A percentile compares a stretch with the other conserved stretches of the same genome.
phyloP scores from a whole-genome alignment of 208 protist genomes.

The Herpetomonas tarakana region DNA sequence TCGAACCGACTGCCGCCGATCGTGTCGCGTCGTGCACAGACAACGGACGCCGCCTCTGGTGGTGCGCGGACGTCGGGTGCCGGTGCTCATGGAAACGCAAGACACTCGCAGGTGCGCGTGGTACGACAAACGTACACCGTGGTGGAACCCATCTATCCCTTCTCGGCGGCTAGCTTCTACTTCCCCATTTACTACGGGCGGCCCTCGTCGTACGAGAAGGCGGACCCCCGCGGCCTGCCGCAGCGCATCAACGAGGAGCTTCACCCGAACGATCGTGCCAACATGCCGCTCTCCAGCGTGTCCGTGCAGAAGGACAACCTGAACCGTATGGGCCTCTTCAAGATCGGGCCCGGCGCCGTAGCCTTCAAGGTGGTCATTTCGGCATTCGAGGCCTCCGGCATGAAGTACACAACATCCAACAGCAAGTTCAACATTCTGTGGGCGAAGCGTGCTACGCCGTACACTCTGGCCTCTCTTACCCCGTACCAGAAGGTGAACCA shows the following conservation, averaged over 20 bases:
- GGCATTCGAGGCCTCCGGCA: conserved; percentile 78
- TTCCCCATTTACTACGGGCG: conserved; percentile 69
- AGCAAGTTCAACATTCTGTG: conserved; percentile 89
- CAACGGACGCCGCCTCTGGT: too few species aligned
- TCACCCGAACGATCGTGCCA: conserved; percentile 56
- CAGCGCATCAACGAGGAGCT: conserved; percentile 64
- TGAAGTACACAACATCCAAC: conserved; percentile 85
- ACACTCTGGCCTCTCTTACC: conserved; percentile 70
- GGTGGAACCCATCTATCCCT: conserved; percentile 51
- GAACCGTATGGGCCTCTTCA: conserved; percentile 85
- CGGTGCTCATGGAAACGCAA: too few species aligned
- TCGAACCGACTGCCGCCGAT: background rate
- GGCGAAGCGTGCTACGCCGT: conserved; percentile 84
- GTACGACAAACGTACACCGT: conserved; percentile 38
- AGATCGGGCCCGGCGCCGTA: conserved; percentile 89
- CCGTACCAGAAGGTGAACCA: conserved; percentile 92
- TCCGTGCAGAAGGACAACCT: conserved; percentile 77
- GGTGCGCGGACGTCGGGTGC: too few species aligned
- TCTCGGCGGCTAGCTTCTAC: conserved; percentile 66
- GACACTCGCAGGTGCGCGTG: too few species aligned
- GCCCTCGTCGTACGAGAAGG: conserved; percentile 20
- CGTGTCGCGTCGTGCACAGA: too few species aligned
- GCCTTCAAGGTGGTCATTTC: conserved; percentile 88
- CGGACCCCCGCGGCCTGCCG: conserved; percentile 33
- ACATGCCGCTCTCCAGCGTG: conserved; percentile 42